Evolutionary conservation across 1,284 basidiomycete genomes (phyloP).

Genomic region (Pseudozyma tsukubaensis): DNA sequence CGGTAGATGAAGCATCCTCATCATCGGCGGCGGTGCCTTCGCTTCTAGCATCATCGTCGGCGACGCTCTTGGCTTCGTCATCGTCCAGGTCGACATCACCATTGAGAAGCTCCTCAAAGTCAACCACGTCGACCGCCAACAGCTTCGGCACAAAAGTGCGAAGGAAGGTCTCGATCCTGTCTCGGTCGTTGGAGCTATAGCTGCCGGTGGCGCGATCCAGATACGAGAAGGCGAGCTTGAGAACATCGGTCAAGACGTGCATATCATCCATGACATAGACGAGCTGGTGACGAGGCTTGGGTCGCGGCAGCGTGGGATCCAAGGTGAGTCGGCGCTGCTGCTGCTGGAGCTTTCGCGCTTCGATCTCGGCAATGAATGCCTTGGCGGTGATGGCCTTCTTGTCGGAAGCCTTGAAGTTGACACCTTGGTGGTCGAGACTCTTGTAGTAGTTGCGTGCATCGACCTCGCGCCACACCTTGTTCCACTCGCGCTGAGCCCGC

Average conservation of each 20-base stretch:
- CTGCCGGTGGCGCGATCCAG: constrained; percentile 79
- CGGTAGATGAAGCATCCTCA: constrained; percentile 37
- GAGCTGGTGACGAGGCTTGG: constrained; percentile 74
- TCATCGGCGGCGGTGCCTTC: constrained; percentile 48
- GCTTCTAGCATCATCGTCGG: constrained; percentile 69
- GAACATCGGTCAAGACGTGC: constrained; percentile 83
- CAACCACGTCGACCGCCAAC: constrained; percentile 80
- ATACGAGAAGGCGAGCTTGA: constrained; percentile 90
- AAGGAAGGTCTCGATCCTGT: constrained; percentile 85
- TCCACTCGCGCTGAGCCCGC: constrained; percentile 93
- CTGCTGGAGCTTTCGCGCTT: constrained; percentile 80
- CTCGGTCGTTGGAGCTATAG: constrained; percentile 81
- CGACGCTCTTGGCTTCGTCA: constrained; percentile 41
- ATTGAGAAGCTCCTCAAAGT: constrained; percentile 57
- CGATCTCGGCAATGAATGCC: constrained; percentile 88
- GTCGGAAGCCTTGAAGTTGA: constrained; percentile 93
- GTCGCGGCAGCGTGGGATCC: constrained; percentile 61
- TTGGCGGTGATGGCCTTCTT: constrained; percentile 95
- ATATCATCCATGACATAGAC: constrained; percentile 83
- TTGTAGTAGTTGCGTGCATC: constrained; percentile 93
- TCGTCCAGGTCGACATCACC: constrained; percentile 52
- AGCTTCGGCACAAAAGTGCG: constrained; percentile 85
- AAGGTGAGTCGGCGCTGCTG: constrained; percentile 70
- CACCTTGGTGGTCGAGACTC: constrained; percentile 93
- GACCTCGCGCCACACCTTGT: constrained; percentile 95